These are phyloP conservation scores for Mariannaea sp. DNA, from an alignment of 2,329 filamentous ascomycete genomes.

Conservation along the genomic window DNA sequence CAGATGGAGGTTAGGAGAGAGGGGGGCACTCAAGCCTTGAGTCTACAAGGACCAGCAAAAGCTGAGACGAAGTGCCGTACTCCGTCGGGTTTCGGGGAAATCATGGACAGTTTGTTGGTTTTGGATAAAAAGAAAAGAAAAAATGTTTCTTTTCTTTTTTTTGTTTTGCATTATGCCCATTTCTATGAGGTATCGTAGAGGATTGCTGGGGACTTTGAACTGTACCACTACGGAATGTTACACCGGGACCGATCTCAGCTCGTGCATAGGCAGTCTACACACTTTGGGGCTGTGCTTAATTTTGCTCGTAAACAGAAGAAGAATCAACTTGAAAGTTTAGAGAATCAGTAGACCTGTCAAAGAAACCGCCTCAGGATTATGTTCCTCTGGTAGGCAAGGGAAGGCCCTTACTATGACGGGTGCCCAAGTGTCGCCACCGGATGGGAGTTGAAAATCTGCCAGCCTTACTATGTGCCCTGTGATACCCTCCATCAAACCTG, in stretches of 20 bases:
- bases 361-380: no score
- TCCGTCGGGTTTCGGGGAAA: no score
- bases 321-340: no score
- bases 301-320: no score
- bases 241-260: neutral
- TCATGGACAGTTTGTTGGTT: no score
- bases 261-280: no score
- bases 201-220: constrained; percentile 6
- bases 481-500: neutral
- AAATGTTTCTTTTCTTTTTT: neutral
- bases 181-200: neutral
- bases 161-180: constrained; percentile 5
- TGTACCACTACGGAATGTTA: neutral
- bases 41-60: no score
- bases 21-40: neutral
- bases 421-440: neutral
- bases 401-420: no score
- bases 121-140: neutral
- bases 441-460: neutral
- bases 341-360: no score
- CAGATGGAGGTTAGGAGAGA: constrained; percentile 2
- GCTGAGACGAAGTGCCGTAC: no score
- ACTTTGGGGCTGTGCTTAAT: no score
- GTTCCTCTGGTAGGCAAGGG: no score
- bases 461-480: neutral